Evolutionary conservation across 768 basidiomycete genomes (phyloP).

Genomic region (Phlegmacium glaucopus): DNA sequence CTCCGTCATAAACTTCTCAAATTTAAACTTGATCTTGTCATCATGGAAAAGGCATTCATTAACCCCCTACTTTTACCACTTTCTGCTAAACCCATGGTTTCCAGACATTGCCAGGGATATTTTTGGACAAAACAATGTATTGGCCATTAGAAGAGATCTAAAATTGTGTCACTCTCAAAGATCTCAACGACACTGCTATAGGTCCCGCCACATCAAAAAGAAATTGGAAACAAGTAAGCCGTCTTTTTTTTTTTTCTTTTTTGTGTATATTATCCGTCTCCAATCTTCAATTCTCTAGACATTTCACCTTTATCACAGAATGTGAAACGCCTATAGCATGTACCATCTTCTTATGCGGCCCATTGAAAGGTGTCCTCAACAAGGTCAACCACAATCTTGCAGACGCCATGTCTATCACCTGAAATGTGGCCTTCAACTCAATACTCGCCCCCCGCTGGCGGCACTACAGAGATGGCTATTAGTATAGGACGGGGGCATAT

Average conservation of each 20-base stretch:
- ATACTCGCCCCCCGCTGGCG: conserved; percentile 91
- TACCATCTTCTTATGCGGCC: conserved; percentile 96
- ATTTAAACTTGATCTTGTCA: conserved; percentile 91
- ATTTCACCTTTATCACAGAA: conserved; percentile 95
- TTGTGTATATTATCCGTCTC: not conserved
- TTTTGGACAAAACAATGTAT: conserved; percentile 81
- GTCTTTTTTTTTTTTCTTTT: too few relatives aligned
- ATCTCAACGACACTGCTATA: conserved; percentile 87
- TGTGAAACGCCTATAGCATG: conserved; percentile 90
- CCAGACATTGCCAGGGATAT: conserved; percentile 91
- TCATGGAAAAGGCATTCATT: conserved; percentile 89
- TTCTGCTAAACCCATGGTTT: not conserved
- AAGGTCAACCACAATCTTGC: conserved; percentile 97
- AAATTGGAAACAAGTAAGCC: conserved; percentile 88
- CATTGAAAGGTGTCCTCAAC: conserved; percentile 94
- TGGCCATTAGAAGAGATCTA: conserved; percentile 92
- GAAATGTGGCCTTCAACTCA: conserved; percentile 97
- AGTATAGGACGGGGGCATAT: conserved; percentile 77
- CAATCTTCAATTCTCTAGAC: conserved; percentile 41
- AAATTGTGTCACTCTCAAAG: conserved; percentile 98
- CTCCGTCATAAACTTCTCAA: conserved; percentile 84
- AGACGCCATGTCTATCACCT: conserved; percentile 95
- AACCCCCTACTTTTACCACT: too few relatives aligned
- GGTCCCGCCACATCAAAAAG: conserved; percentile 92
- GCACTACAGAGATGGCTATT: conserved; percentile 98